phyloP scores from a whole-genome alignment of 2,329 filamentous ascomycete species.

The Pleomassaria siparia region DNA sequence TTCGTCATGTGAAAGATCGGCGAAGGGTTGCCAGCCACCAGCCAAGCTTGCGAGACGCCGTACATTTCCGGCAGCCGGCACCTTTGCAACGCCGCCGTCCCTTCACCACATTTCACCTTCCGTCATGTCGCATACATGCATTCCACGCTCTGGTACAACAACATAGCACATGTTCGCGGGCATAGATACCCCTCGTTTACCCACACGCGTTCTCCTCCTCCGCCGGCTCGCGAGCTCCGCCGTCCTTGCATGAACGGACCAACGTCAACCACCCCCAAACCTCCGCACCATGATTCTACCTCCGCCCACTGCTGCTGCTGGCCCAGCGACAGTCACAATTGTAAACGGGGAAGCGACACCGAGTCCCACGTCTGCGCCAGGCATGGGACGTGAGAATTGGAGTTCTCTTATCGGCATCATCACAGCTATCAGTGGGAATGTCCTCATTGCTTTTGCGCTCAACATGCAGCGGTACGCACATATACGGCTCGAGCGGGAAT shows the following conservation, averaged over 20 bases:
- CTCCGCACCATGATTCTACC: conserved; percentile 27
- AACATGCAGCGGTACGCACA: conserved; percentile 98
- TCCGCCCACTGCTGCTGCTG: conserved; percentile 25
- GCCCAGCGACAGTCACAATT: conserved; percentile 16
- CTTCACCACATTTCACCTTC: background rate
- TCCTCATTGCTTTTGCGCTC: conserved; percentile 91
- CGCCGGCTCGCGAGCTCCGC: background rate
- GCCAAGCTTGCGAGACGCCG: conserved; percentile 6
- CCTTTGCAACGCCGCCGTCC: conserved; percentile 6
- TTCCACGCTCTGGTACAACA: conserved; percentile 11
- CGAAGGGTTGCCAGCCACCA: conserved; percentile 8
- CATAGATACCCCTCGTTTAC: conserved; percentile 5
- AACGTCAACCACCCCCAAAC: conserved; percentile 7
- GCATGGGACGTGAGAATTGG: conserved; percentile 57
- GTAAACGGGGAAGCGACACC: background rate
- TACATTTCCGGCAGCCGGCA: conserved; percentile 1
- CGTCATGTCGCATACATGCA: conserved; percentile 14
- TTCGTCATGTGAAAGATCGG: conserved; percentile 19
- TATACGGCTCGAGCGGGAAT: conserved; percentile 75
- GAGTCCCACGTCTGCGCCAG: conserved; percentile 11
- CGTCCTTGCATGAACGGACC: conserved; percentile 10
- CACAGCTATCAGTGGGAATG: conserved; percentile 88
- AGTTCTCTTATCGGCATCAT: conserved; percentile 93
- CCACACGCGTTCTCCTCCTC: conserved; percentile 6
- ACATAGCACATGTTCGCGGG: background rate